A percentile compares a stretch with the other conserved stretches of the same genome.
phyloP scores from a whole-genome alignment of 768 basidiomycete genomes.

The Pulveroboletus sp. region DNA sequence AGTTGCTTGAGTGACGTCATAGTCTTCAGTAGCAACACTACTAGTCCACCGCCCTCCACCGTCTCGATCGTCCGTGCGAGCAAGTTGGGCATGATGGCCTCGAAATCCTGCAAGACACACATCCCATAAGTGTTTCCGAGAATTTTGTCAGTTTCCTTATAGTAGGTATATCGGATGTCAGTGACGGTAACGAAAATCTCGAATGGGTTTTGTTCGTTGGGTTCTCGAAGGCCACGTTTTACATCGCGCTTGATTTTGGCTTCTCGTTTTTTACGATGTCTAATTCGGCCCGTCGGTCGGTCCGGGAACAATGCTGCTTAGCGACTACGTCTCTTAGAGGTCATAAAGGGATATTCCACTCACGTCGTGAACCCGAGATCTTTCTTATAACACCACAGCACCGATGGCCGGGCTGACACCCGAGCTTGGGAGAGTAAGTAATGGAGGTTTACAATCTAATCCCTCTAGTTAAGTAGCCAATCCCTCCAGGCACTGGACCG shows the following conservation, averaged over 20 bases:
- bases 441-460: slow-evolving; percentile 89
- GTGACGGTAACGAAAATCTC: slow-evolving; percentile 99
- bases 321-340: not conserved
- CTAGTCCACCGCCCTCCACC: slow-evolving; percentile 89
- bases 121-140: slow-evolving; percentile 97
- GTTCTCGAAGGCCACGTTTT: slow-evolving; percentile 88
- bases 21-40: slow-evolving; percentile 87
- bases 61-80: slow-evolving; percentile 97
- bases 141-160: slow-evolving; percentile 96
- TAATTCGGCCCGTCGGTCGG: slow-evolving; percentile 23
- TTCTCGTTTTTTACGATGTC: slow-evolving; percentile 95
- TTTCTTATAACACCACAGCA: slow-evolving; percentile 99
- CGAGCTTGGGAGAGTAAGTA: slow-evolving; percentile 90
- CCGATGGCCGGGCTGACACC: slow-evolving; percentile 83
- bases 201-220: slow-evolving; percentile 94
- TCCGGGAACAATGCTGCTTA: not conserved
- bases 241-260: slow-evolving; percentile 95
- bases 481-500: not conserved
- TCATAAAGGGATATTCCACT: slow-evolving; percentile 21
- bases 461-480: not conserved
- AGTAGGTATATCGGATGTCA: slow-evolving; percentile 98
- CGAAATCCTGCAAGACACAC: slow-evolving; percentile 96
- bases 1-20: slow-evolving; percentile 91
- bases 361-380: slow-evolving; percentile 94
- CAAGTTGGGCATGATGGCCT: slow-evolving; percentile 95